phyloP scores from a whole-genome alignment of 441 rosid genomes.

The Erysimum cheiri region DNA sequence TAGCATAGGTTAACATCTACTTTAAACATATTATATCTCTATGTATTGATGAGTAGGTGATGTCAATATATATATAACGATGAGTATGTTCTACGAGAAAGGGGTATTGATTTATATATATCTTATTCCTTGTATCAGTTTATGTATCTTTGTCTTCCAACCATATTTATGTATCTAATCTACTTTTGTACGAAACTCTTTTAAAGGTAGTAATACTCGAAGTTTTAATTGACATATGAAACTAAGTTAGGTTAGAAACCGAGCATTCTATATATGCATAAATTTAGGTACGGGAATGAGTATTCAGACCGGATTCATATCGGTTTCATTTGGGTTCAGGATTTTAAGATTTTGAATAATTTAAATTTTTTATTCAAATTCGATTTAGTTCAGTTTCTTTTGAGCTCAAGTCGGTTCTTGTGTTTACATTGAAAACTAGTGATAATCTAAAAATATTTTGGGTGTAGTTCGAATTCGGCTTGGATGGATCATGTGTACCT shows the following conservation, averaged over 20 bases:
- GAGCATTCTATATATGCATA: neutral
- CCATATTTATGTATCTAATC: neutral
- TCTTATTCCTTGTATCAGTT: neutral
- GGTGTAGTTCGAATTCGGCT: no score
- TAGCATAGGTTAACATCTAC: constrained; percentile 3
- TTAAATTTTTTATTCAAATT: no score
- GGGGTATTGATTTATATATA: neutral
- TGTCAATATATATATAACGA: neutral
- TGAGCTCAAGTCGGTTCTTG: no score
- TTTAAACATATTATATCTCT: neutral
- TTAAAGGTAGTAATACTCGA: neutral
- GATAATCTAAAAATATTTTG: no score
- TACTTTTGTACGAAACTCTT: neutral
- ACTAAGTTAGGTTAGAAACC: neutral
- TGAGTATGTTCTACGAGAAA: constrained; percentile 9
- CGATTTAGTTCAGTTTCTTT: no score
- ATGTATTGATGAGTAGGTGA: no score
- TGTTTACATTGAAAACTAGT: no score
- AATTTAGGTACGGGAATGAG: neutral
- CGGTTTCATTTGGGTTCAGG: no score
- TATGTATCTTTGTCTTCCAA: constrained; percentile 27
- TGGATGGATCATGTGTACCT: no score
- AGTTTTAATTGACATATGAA: neutral
- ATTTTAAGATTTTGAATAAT: no score
- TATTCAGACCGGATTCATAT: no score